Evolutionary conservation across 495 filamentous ascomycete genomes (phyloP).

Genomic region (Aspergillus affinis): DNA sequence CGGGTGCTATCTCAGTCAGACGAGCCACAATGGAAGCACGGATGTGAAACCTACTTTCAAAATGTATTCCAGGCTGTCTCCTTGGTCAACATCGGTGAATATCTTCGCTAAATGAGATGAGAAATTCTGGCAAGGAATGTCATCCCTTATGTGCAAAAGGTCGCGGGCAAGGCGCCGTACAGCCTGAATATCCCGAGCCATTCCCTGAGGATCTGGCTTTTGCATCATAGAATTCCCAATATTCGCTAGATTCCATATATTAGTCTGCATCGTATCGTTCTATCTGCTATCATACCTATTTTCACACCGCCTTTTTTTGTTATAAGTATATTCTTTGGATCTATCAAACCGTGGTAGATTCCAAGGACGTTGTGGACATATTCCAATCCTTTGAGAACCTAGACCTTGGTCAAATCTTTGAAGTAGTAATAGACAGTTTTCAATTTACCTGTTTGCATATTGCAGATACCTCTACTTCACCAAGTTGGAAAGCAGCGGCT

Average conservation of each 20-base stretch:
- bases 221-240: background rate
- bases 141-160: background rate
- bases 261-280: background rate
- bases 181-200: background rate
- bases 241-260: background rate
- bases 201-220: background rate
- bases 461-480: background rate
- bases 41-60: background rate
- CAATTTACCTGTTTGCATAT: background rate
- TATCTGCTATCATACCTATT: background rate
- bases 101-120: background rate
- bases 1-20: background rate
- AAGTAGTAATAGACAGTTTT: background rate
- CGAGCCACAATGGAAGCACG: background rate
- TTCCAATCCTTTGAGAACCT: background rate
- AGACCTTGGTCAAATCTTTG: background rate
- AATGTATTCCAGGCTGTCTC: background rate
- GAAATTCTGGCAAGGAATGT: background rate
- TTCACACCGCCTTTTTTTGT: background rate
- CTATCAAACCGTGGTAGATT: background rate
- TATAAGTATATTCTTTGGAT: background rate
- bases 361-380: slow-evolving; percentile 1
- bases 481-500: background rate
- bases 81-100: background rate
- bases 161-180: background rate